Evolutionary conservation across 2,329 filamentous ascomycete genomes (phyloP).

Genomic region (Dryadomyces quercus-mongolicae): DNA sequence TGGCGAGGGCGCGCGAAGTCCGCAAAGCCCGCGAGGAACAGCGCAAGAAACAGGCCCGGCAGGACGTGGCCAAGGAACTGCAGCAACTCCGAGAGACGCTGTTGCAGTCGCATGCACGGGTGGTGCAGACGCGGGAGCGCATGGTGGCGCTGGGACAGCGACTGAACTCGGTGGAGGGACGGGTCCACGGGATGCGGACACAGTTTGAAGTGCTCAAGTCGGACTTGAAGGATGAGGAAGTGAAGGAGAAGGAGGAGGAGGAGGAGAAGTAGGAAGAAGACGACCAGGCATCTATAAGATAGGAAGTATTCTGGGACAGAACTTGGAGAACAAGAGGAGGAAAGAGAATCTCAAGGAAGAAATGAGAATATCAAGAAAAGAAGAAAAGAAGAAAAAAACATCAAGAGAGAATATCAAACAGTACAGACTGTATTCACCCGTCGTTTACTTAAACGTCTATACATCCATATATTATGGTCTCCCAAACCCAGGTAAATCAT

Average conservation of each 20-base stretch:
- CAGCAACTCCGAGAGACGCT: conserved; percentile 7
- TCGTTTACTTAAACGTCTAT: too few relatives aligned
- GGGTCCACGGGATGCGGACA: conserved; percentile 4
- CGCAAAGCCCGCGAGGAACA: neutral
- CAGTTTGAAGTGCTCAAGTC: neutral
- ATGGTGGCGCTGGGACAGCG: conserved; percentile 3
- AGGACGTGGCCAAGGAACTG: conserved; percentile 13
- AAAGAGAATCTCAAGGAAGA: neutral
- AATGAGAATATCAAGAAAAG: neutral
- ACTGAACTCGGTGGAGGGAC: conserved; percentile 2
- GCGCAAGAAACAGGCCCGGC: neutral
- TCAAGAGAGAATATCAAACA: neutral
- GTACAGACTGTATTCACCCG: too few relatives aligned
- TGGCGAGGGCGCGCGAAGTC: neutral
- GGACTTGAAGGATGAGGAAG: neutral
- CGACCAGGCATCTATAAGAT: too few relatives aligned
- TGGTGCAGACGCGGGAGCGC: conserved; percentile 2
- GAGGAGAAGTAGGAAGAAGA: neutral
- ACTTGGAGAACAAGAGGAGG: neutral
- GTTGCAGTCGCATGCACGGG: conserved; percentile 3
- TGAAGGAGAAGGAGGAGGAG: neutral
- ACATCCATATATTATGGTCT: neutral
- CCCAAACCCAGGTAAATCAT: neutral
- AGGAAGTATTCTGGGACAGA: too few relatives aligned
- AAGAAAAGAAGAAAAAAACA: neutral